Evolutionary conservation across 495 filamentous ascomycete genomes (phyloP).

Genomic region (Viridothelium virens): DNA sequence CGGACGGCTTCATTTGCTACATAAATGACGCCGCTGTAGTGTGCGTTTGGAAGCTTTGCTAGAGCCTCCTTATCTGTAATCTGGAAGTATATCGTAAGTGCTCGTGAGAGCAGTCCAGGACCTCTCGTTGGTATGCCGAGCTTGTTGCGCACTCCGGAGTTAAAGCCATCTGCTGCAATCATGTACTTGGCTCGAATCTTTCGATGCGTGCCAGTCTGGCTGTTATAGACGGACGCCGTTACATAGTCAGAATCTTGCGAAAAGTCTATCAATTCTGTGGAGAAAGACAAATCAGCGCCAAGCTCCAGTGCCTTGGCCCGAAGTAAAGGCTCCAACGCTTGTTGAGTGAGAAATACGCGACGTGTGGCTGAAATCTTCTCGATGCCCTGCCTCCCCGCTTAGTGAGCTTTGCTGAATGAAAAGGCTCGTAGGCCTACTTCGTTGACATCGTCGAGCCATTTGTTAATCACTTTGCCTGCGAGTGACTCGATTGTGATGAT

Average conservation of each 20-base stretch:
- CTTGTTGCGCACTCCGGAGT: conserved; percentile 12
- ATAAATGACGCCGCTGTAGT: conserved; percentile 17
- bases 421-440: background rate
- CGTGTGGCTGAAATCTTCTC: conserved; percentile 15
- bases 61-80: conserved; percentile 12
- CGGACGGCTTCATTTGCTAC: conserved; percentile 9
- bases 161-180: conserved; percentile 14
- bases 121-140: conserved; percentile 11
- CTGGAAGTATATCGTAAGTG: conserved; percentile 15
- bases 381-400: background rate
- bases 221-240: conserved; percentile 10
- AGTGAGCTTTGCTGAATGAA: background rate
- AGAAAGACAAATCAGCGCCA: conserved; percentile 10
- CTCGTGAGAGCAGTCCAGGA: conserved; percentile 11
- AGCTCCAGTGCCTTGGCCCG: conserved; percentile 7
- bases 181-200: conserved; percentile 17
- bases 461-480: conserved; percentile 9
- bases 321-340: conserved; percentile 14
- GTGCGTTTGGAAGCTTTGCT: conserved; percentile 9
- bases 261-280: conserved; percentile 15
- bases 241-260: conserved; percentile 9
- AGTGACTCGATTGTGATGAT: conserved; percentile 12
- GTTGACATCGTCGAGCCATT: conserved; percentile 14
- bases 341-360: conserved; percentile 13
- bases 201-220: background rate